Conservation (phyloP, 768 basidiomycete genomes). For the Tylopilus rubrobrunneus region DNA sequence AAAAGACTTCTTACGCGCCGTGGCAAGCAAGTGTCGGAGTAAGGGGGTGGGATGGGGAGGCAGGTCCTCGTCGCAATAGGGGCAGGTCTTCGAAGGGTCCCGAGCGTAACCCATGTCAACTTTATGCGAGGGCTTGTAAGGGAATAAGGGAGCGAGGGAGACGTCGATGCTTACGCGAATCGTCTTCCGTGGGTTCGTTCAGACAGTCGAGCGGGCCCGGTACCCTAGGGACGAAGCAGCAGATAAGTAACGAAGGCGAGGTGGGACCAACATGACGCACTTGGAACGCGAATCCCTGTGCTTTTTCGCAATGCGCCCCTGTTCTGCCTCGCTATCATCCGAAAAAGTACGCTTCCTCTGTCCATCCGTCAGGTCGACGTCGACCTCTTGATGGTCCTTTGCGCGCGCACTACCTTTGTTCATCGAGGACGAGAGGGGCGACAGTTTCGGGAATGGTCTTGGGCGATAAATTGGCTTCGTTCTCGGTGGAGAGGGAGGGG, state of each 20-base stretch:
- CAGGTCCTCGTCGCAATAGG: conserved; percentile 73
- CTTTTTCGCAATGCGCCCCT: conserved; percentile 30
- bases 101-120: conserved; percentile 48
- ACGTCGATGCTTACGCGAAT: conserved; percentile 35
- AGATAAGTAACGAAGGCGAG: conserved; percentile 11
- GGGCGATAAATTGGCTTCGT: conserved; percentile 6
- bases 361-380: neutral
- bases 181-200: conserved; percentile 32
- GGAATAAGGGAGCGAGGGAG: neutral
- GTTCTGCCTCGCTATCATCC: conserved; percentile 28
- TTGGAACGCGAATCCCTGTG: conserved; percentile 25
- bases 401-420: conserved; percentile 20
- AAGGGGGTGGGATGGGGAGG: conserved; percentile 60
- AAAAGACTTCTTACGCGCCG: conserved; percentile 50
- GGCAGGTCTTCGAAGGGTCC: conserved; percentile 71
- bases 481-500: conserved; percentile 22
- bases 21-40: conserved; percentile 50
- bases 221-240: conserved; percentile 5
- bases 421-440: conserved; percentile 18
- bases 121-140: conserved; percentile 21
- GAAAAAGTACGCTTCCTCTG: conserved; percentile 31
- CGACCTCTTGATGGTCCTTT: neutral
- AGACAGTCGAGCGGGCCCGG: conserved; percentile 9
- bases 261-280: conserved; percentile 10
- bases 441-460: conserved; percentile 22